Percentiles rank a stretch among this genome's conserved stretches.
Conservation (phyloP, 129 eudicot genomes). For the Tanacetum coccineum region DNA sequence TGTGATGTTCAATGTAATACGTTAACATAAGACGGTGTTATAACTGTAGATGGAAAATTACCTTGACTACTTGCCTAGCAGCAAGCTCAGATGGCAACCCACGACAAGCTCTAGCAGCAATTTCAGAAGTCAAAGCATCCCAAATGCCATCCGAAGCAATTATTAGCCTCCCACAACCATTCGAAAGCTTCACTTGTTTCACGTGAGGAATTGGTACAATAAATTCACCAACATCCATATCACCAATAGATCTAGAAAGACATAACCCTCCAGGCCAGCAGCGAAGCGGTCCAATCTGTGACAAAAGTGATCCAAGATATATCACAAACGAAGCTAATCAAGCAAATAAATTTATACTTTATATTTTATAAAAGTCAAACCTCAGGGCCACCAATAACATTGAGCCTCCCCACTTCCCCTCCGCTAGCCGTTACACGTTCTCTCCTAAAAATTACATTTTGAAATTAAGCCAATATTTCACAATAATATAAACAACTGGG, state of each 20-base stretch:
- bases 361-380: slow-evolving; percentile 28
- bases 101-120: slow-evolving; percentile 64
- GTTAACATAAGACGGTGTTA: neutral
- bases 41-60: slow-evolving; percentile 6
- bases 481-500: neutral
- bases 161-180: slow-evolving; percentile 76
- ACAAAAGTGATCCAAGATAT: slow-evolving; percentile 14
- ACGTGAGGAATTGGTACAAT: slow-evolving; percentile 86
- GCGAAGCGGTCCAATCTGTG: slow-evolving; percentile 83
- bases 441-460: slow-evolving; percentile 41
- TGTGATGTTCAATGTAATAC: too few species aligned
- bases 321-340: slow-evolving; percentile 15
- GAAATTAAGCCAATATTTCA: slow-evolving; percentile 20
- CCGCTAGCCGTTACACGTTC: slow-evolving; percentile 86
- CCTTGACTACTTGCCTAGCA: slow-evolving; percentile 84
- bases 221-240: slow-evolving; percentile 86
- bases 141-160: slow-evolving; percentile 88
- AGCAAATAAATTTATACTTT: neutral
- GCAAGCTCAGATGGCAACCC: slow-evolving; percentile 89
- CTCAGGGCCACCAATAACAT: slow-evolving; percentile 64
- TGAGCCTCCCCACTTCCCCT: slow-evolving; percentile 87
- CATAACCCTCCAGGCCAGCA: slow-evolving; percentile 98
- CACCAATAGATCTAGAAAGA: slow-evolving; percentile 90
- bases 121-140: slow-evolving; percentile 78
- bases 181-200: slow-evolving; percentile 86